Conservation (phyloP, 495 filamentous ascomycete species). For the Chaetomium tenue region DNA sequence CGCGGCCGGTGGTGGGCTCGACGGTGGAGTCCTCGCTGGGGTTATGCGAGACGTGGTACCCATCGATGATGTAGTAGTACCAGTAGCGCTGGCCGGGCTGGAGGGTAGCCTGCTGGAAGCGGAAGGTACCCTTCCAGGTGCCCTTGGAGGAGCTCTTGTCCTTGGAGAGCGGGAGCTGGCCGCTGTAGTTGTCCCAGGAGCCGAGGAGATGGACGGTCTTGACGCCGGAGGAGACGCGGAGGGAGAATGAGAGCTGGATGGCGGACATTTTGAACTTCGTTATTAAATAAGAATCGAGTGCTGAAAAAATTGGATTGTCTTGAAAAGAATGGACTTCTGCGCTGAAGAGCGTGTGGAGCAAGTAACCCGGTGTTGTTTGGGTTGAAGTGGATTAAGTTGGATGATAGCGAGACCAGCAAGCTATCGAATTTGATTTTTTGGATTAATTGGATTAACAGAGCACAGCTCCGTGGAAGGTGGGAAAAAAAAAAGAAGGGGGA, state of each 20-base stretch:
- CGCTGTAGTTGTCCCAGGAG: conserved; percentile 96
- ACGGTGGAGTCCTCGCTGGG: conserved; percentile 84
- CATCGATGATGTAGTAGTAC: conserved; percentile 99
- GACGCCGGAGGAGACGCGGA: conserved; percentile 93
- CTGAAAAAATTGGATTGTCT: conserved; percentile 41
- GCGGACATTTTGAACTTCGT: conserved; percentile 67
- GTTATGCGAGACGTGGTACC: conserved; percentile 98
- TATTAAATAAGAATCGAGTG: conserved; percentile 25
- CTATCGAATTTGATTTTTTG: conserved; percentile 42
- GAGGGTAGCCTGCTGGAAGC: conserved; percentile 82
- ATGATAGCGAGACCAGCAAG: conserved; percentile 50
- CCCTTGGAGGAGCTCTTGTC: conserved; percentile 78
- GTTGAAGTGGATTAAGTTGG: conserved; percentile 35
- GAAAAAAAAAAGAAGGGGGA: conserved; percentile 50
- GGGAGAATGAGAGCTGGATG: conserved; percentile 81
- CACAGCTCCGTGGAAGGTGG: conserved; percentile 55
- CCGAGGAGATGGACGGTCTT: conserved; percentile 97
- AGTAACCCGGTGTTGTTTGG: conserved; percentile 53
- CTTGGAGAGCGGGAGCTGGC: conserved; percentile 87
- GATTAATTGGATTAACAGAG: conserved; percentile 44
- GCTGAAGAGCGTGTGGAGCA: conserved; percentile 53
- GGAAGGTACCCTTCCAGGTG: conserved; percentile 92
- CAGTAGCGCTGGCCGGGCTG: conserved; percentile 89
- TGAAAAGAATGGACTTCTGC: conserved; percentile 27
- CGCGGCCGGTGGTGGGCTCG: conserved; percentile 95